Conservation (phyloP, 192 early-diverging fungal species). For the Jimgerdemannia flammicorona region DNA sequence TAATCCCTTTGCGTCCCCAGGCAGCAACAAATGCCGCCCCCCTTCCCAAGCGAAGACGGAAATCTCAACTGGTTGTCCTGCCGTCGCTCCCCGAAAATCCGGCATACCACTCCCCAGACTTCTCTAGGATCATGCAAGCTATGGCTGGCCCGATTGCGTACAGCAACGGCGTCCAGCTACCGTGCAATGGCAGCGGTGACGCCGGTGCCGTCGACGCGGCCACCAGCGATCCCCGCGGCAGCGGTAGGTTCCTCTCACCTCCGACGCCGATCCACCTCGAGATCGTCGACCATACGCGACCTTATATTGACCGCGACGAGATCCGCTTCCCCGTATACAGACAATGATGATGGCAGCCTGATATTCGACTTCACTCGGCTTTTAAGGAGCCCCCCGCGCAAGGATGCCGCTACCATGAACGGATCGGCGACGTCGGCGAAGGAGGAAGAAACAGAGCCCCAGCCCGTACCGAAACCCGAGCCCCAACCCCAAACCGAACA, state of each 20-base stretch:
- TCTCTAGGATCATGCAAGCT: neutral
- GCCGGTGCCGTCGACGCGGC: neutral
- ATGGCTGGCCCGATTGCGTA: neutral
- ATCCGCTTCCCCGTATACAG: neutral
- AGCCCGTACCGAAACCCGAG: neutral
- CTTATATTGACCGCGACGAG: neutral
- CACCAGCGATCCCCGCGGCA: neutral
- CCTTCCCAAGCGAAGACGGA: neutral
- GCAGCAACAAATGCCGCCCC: neutral
- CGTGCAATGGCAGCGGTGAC: neutral
- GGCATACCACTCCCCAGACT: neutral
- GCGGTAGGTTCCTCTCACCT: neutral
- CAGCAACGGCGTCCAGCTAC: neutral
- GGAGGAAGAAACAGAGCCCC: neutral
- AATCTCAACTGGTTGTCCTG: neutral
- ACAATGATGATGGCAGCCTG: neutral
- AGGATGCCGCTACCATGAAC: too few relatives aligned
- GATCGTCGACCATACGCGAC: neutral
- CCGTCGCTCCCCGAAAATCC: neutral
- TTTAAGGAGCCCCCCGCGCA: neutral
- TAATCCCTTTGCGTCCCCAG: neutral
- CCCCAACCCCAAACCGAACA: neutral
- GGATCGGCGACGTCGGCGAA: neutral
- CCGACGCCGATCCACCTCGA: neutral
- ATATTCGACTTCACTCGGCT: neutral